Conservation (phyloP, 108 stramenopile species). For the Epithemia pelagica region DNA sequence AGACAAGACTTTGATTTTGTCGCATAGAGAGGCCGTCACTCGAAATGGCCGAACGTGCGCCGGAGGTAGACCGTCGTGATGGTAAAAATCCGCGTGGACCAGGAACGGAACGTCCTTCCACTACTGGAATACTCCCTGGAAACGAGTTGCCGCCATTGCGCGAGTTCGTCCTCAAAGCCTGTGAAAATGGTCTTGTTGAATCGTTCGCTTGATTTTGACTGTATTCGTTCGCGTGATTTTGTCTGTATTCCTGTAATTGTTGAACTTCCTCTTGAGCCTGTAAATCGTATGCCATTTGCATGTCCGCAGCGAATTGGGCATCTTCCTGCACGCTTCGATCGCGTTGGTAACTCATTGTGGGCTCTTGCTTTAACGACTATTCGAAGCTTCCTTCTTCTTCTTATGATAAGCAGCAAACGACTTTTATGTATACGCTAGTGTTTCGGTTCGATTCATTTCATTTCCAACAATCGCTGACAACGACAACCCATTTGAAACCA, state of each 20-base stretch:
- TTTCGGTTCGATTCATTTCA: too few relatives aligned
- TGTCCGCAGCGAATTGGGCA: conserved; percentile 3
- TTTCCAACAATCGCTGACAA: too few relatives aligned
- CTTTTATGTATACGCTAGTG: too few relatives aligned
- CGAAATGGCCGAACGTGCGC: background rate
- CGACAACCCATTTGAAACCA: too few relatives aligned
- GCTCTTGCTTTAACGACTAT: too few relatives aligned
- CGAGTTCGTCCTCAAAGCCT: background rate
- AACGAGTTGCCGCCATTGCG: background rate
- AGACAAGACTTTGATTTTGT: conserved; percentile 20
- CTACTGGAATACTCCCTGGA: background rate
- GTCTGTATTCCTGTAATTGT: background rate
- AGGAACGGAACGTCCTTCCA: background rate
- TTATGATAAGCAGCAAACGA: too few relatives aligned
- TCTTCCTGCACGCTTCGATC: background rate
- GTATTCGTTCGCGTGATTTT: background rate
- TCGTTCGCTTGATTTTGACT: background rate
- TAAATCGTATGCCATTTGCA: conserved; percentile 5
- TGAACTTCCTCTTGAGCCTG: background rate
- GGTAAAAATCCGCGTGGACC: background rate
- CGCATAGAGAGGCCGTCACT: background rate
- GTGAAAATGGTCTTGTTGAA: background rate
- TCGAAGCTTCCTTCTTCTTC: too few relatives aligned
- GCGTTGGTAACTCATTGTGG: background rate
- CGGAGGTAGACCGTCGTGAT: background rate